phyloP scores from a whole-genome alignment of 2,329 filamentous ascomycete species.

The Ophiostoma ulmi region DNA sequence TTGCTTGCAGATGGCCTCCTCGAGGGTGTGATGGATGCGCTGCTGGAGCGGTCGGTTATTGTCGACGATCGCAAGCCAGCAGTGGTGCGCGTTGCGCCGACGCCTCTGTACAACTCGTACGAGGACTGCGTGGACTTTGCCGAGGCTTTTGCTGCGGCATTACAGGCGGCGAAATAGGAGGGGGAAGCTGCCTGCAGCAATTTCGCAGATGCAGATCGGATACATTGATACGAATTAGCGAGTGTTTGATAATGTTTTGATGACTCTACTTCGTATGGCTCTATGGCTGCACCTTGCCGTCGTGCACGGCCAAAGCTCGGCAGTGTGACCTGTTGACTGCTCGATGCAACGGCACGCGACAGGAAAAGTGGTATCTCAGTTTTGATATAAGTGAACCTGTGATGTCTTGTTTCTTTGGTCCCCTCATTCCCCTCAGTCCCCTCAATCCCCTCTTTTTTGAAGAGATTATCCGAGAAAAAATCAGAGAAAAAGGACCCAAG shows the following conservation, averaged over 20 bases:
- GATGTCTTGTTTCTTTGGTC: not conserved
- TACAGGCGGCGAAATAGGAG: not conserved
- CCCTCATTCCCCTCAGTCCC: not conserved
- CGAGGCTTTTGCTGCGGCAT: constrained; percentile 23
- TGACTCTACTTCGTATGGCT: not conserved
- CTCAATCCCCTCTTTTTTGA: not conserved
- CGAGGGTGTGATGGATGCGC: constrained; percentile 58
- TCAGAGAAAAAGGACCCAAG: not conserved
- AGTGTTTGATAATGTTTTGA: not conserved
- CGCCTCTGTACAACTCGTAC: constrained; percentile 78
- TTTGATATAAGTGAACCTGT: not conserved
- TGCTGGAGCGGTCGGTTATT: constrained; percentile 66
- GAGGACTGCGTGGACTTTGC: constrained; percentile 45
- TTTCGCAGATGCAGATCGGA: not conserved
- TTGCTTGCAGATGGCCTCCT: constrained; percentile 62
- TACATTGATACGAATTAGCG: not conserved
- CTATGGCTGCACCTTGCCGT: constrained; percentile 1
- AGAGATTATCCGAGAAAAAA: not conserved
- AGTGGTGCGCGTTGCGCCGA: constrained; percentile 77
- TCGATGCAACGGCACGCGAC: constrained; percentile 6
- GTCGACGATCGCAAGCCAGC: constrained; percentile 80
- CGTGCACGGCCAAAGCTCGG: constrained; percentile 2
- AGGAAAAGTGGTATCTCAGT: not conserved
- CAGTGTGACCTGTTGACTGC: not conserved
- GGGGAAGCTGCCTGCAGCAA: not conserved